Evolutionary conservation across 2,329 filamentous ascomycete genomes (phyloP).

Genomic region (Exophiala viscosa): DNA sequence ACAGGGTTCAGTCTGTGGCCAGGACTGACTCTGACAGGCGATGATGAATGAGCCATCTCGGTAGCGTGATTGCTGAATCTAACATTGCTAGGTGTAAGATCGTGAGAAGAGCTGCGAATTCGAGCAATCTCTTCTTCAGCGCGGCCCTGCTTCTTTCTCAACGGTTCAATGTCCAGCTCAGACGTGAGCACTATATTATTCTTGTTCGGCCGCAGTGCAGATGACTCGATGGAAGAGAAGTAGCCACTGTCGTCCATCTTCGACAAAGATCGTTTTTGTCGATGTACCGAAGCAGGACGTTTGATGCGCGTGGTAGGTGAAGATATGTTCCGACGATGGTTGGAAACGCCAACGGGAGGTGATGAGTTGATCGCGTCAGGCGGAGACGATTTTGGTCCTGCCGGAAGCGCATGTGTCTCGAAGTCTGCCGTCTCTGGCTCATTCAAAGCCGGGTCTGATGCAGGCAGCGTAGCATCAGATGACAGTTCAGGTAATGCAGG

Average conservation of each 20-base stretch:
- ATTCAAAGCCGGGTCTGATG: conserved; percentile 61
- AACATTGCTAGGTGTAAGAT: conserved; percentile 66
- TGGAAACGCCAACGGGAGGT: conserved; percentile 68
- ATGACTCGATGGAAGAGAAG: conserved; percentile 93
- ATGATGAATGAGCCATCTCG: conserved; percentile 24
- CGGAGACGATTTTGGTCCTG: conserved; percentile 44
- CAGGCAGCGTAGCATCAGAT: conserved; percentile 72
- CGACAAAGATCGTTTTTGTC: conserved; percentile 69
- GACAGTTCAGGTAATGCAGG: conserved; percentile 54
- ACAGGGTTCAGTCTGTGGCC: conserved; percentile 12
- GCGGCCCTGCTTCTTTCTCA: conserved; percentile 73
- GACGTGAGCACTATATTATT: conserved; percentile 66
- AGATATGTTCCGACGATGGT: conserved; percentile 62
- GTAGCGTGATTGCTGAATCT: conserved; percentile 47
- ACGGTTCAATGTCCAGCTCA: conserved; percentile 62
- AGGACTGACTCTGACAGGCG: conserved; percentile 21
- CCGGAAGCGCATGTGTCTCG: conserved; percentile 32
- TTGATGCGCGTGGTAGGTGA: conserved; percentile 56
- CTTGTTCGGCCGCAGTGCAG: conserved; percentile 69
- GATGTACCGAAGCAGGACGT: conserved; percentile 56
- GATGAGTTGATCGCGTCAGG: conserved; percentile 73
- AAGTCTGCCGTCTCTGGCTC: conserved; percentile 50
- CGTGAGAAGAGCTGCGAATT: conserved; percentile 85
- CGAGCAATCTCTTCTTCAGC: conserved; percentile 95
- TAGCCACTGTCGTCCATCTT: conserved; percentile 93